These are phyloP conservation scores for Alternaria sp. DNA, from an alignment of 2,329 filamentous ascomycete genomes.

Conservation along the genomic window DNA sequence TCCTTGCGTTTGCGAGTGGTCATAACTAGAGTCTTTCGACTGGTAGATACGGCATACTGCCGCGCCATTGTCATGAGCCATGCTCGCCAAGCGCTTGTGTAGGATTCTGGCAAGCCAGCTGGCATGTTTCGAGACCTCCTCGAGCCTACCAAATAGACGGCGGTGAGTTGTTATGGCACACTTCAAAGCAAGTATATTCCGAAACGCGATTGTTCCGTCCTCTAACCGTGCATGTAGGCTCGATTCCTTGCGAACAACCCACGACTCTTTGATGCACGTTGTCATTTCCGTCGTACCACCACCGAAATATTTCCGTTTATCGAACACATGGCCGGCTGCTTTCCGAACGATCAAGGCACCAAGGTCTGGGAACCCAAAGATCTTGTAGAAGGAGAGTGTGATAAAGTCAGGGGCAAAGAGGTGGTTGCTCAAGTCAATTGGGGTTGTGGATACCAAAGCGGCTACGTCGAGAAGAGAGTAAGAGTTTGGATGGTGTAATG, in stretches of 20 bases:
- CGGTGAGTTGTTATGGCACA: slow-evolving; percentile 66
- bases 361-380: slow-evolving; percentile 92
- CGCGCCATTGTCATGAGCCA: slow-evolving; percentile 63
- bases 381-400: slow-evolving; percentile 90
- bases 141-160: slow-evolving; percentile 66
- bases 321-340: slow-evolving; percentile 64
- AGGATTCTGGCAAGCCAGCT: slow-evolving; percentile 61
- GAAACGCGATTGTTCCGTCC: slow-evolving; percentile 72
- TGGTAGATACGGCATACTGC: slow-evolving; percentile 65
- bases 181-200: slow-evolving; percentile 69
- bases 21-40: slow-evolving; percentile 59
- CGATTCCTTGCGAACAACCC: slow-evolving; percentile 63
- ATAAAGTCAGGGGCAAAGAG: slow-evolving; percentile 78
- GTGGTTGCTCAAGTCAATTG: slow-evolving; percentile 64
- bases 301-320: slow-evolving; percentile 69
- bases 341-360: slow-evolving; percentile 85
- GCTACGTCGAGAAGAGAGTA: slow-evolving; percentile 78
- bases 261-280: slow-evolving; percentile 60
- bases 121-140: slow-evolving; percentile 66
- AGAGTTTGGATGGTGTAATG: slow-evolving; percentile 53
- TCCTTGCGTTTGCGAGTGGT: slow-evolving; percentile 63
- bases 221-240: slow-evolving; percentile 69
- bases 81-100: slow-evolving; percentile 56
- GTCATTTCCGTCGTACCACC: slow-evolving; percentile 71
- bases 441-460: slow-evolving; percentile 69